Percentiles rank a stretch among this genome's conserved stretches.
phyloP scores from a whole-genome alignment of 805 yeast genomes.

The Wickerhamiella allomyrinae region DNA sequence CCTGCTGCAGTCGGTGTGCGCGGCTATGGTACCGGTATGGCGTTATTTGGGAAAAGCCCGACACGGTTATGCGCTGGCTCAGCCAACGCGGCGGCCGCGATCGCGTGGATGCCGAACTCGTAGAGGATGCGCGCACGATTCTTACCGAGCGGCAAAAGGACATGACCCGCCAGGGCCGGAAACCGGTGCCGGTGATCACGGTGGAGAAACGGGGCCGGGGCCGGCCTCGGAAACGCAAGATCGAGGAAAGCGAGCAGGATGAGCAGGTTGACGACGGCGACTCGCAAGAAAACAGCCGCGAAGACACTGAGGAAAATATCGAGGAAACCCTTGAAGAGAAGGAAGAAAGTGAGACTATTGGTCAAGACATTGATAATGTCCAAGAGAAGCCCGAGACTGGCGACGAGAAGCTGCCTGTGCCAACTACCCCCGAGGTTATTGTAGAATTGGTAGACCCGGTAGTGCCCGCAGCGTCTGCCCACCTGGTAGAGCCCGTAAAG shows the following conservation, averaged over 20 bases:
- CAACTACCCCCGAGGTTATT: too few species aligned
- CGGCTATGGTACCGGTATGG: conserved; percentile 85
- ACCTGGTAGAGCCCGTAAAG: too few species aligned
- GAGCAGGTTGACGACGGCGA: too few species aligned
- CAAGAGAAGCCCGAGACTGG: background rate
- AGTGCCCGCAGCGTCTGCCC: too few species aligned
- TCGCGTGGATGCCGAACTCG: conserved; percentile 45
- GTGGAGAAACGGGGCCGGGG: too few species aligned
- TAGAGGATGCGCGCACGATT: conserved; percentile 35
- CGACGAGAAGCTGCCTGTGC: conserved; percentile 1
- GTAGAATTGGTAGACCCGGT: too few species aligned
- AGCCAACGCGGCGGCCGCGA: conserved; percentile 33
- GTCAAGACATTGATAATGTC: background rate
- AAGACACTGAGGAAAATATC: conserved; percentile 5
- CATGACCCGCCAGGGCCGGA: too few species aligned
- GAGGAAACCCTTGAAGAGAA: conserved; percentile 3
- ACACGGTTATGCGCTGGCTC: conserved; percentile 42
- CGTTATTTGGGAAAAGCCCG: conserved; percentile 70
- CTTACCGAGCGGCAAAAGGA: conserved; percentile 18
- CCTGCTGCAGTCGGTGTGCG: conserved; percentile 77
- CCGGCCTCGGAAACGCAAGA: too few species aligned
- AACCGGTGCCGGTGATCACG: too few species aligned
- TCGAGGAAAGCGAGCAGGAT: too few species aligned
- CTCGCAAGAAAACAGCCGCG: background rate
- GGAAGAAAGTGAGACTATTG: background rate